Percentiles rank a stretch among this genome's conserved stretches.
phyloP scores from a whole-genome alignment of 495 filamentous ascomycete species.

The Penicillium subrubescens region DNA sequence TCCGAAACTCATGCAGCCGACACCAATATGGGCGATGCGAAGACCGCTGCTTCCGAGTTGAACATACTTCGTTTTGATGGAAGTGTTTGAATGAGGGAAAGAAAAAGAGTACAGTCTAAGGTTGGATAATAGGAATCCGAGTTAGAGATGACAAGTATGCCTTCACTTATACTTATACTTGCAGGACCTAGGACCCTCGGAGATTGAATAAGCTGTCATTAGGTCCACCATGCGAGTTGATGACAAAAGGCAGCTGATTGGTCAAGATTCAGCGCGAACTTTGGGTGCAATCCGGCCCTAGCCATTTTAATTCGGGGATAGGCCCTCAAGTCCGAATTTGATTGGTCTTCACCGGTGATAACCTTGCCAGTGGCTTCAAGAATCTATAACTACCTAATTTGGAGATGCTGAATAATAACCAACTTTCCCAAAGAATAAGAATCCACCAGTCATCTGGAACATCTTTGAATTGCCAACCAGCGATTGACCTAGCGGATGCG shows the following conservation, averaged over 20 bases:
- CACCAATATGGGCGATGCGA: conserved; percentile 64
- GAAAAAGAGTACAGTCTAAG: not conserved
- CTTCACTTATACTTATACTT: not conserved
- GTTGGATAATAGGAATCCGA: not conserved
- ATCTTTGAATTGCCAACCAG: too few relatives aligned
- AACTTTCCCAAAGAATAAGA: too few relatives aligned
- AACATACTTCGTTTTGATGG: conserved; percentile 28
- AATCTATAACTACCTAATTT: too few relatives aligned
- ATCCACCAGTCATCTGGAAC: too few relatives aligned
- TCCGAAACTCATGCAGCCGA: conserved; percentile 72
- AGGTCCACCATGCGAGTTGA: not conserved
- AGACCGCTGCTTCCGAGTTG: conserved; percentile 66
- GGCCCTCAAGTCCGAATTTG: too few relatives aligned
- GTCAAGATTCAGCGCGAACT: not conserved
- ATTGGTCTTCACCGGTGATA: too few relatives aligned
- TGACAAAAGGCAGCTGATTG: not conserved
- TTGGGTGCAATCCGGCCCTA: not conserved
- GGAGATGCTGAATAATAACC: too few relatives aligned
- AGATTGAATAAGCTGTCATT: not conserved
- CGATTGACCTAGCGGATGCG: too few relatives aligned
- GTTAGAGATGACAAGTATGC: not conserved
- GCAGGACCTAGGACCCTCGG: not conserved
- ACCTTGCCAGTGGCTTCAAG: too few relatives aligned
- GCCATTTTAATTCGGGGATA: too few relatives aligned
- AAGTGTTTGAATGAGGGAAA: not conserved